Percentiles rank a stretch among this genome's conserved stretches.
Conservation (phyloP, 495 filamentous ascomycete genomes). For the Lasiosphaeris hirsuta region DNA sequence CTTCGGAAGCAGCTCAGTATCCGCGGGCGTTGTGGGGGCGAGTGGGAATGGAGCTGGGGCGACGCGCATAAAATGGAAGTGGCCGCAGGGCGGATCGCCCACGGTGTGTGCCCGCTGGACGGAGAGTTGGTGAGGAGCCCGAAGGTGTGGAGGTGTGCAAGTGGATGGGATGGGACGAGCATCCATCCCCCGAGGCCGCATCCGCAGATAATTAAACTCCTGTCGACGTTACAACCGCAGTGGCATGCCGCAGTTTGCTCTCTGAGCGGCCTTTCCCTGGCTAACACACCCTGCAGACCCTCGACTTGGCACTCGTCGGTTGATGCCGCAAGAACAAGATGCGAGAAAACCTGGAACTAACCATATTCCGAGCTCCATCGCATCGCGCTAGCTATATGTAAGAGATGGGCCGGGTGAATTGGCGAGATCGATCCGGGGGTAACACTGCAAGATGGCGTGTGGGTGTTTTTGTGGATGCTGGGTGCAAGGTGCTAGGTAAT, state of each 20-base stretch:
- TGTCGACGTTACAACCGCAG: conserved; percentile 6
- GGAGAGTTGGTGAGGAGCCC: conserved; percentile 5
- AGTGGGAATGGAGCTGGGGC: neutral
- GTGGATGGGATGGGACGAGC: neutral
- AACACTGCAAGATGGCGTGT: no score
- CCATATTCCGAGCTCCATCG: conserved; percentile 6
- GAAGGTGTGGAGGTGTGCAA: neutral
- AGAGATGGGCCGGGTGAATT: conserved; percentile 9
- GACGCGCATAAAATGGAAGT: neutral
- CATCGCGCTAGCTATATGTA: conserved; percentile 4
- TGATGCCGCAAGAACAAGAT: neutral
- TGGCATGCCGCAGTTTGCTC: neutral
- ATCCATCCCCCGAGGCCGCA: conserved; percentile 2
- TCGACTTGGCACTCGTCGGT: neutral
- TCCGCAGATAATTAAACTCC: neutral
- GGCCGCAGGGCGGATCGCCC: neutral
- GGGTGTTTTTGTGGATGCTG: no score
- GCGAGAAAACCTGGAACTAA: neutral
- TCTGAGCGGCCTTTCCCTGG: conserved; percentile 1
- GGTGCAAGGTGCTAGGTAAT: no score
- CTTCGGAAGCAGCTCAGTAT: neutral
- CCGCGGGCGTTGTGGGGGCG: neutral
- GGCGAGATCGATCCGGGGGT: conserved; percentile 2
- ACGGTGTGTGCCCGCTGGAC: neutral
- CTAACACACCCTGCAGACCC: neutral